These are phyloP conservation scores for Alternaria viburni DNA, from an alignment of 2,329 filamentous ascomycete species.

Conservation along the genomic window DNA sequence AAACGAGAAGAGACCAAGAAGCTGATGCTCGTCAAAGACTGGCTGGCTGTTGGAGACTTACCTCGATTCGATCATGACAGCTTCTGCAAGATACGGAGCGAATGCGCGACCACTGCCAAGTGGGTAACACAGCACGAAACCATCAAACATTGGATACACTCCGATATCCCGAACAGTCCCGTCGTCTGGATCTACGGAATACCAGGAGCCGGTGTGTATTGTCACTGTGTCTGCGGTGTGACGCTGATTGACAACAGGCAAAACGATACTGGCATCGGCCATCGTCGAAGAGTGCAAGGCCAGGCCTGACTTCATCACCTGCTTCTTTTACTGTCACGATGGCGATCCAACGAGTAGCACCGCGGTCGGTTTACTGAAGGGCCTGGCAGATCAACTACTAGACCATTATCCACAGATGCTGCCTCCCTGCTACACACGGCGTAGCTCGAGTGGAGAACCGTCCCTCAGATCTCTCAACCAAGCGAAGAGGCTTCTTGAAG, in stretches of 20 bases:
- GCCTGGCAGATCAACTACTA: background rate
- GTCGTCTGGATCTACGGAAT: background rate
- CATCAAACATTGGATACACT: background rate
- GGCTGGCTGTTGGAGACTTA: background rate
- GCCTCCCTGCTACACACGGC: background rate
- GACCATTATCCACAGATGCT: background rate
- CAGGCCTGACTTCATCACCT: background rate
- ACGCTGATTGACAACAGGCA: background rate
- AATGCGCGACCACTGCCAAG: background rate
- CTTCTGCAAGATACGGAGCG: background rate
- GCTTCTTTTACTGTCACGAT: background rate
- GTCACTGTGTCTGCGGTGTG: rapidly evolving
- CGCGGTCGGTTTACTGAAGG: background rate
- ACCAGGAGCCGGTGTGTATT: background rate
- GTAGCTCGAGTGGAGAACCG: background rate
- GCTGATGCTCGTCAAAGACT: background rate
- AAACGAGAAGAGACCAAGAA: background rate
- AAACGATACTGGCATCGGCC: background rate
- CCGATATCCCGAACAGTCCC: background rate
- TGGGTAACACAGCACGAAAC: background rate
- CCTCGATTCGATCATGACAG: background rate
- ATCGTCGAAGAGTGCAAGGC: background rate
- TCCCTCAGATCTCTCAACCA: background rate
- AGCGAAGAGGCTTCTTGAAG: background rate
- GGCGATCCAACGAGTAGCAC: background rate